Percentiles rank a stretch among this genome's conserved stretches.
Evolutionary conservation across 163 green algal species (phyloP).

Genomic region (Prototheca stagnorum): DNA sequence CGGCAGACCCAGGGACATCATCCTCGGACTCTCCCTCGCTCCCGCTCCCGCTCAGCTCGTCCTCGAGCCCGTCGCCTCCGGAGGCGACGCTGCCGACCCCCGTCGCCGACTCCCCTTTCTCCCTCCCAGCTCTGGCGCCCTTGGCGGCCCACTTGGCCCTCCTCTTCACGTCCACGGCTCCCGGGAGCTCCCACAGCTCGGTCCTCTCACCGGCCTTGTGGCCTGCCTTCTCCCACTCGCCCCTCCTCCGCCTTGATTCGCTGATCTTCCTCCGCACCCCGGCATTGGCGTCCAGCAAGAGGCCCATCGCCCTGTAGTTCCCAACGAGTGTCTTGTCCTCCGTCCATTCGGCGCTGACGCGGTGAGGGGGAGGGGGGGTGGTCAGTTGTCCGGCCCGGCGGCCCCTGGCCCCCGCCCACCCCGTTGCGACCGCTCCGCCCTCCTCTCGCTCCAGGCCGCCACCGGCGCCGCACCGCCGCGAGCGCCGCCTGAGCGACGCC

Average conservation of each 20-base stretch:
- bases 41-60: too few species aligned
- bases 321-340: conserved; percentile 1
- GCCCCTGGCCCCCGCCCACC: background rate
- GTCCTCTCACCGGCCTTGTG: background rate
- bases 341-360: conserved; percentile 10
- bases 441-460: background rate
- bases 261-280: too few species aligned
- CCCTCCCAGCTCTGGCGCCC: too few species aligned
- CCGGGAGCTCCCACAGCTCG: background rate
- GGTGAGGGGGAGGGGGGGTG: background rate
- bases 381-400: background rate
- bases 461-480: background rate
- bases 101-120: background rate
- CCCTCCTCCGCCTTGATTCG: conserved; percentile 11
- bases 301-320: conserved; percentile 14
- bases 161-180: background rate
- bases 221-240: background rate
- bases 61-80: too few species aligned
- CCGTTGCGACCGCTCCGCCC: background rate
- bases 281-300: conserved; percentile 16
- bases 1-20: too few species aligned
- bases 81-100: background rate
- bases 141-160: too few species aligned
- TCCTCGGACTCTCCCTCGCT: too few species aligned
- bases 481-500: background rate